Conservation (phyloP, 768 basidiomycete species). For the Lentinula aciculospora region DNA sequence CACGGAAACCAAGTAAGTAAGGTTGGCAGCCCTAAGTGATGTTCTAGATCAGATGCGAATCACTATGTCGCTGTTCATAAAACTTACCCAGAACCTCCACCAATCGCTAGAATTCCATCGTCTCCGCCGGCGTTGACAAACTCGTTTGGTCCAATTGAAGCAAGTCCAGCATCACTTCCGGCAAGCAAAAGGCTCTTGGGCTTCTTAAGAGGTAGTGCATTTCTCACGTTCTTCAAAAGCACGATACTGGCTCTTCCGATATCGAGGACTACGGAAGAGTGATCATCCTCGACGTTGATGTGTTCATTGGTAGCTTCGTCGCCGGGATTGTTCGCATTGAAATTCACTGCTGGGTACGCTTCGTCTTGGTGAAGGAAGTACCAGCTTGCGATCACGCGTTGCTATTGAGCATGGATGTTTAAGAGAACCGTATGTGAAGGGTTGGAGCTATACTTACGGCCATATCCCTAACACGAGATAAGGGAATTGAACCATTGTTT, state of each 20-base stretch:
- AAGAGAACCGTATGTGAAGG: background rate
- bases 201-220: slow-evolving; percentile 53
- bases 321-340: slow-evolving; percentile 55
- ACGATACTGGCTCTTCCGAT: slow-evolving; percentile 73
- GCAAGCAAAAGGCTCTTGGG: slow-evolving; percentile 57
- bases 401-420: slow-evolving; percentile 29
- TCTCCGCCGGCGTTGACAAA: slow-evolving; percentile 55
- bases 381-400: slow-evolving; percentile 70
- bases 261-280: slow-evolving; percentile 59
- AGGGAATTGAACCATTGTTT: slow-evolving; percentile 64
- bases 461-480: slow-evolving; percentile 71
- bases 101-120: slow-evolving; percentile 78
- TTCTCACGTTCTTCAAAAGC: slow-evolving; percentile 64
- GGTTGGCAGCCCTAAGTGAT: slow-evolving; percentile 53
- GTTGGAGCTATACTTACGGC: slow-evolving; percentile 25
- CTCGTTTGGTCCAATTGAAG: slow-evolving; percentile 64
- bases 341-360: slow-evolving; percentile 48
- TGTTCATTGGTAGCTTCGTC: slow-evolving; percentile 52
- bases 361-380: slow-evolving; percentile 54
- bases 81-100: slow-evolving; percentile 78
- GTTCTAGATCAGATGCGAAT: background rate
- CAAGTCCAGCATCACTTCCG: slow-evolving; percentile 64
- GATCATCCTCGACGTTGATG: slow-evolving; percentile 66
- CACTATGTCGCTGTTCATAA: background rate
- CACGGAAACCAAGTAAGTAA: slow-evolving; percentile 75